Conservation (phyloP, 768 basidiomycete genomes). For the Russula virescens region DNA sequence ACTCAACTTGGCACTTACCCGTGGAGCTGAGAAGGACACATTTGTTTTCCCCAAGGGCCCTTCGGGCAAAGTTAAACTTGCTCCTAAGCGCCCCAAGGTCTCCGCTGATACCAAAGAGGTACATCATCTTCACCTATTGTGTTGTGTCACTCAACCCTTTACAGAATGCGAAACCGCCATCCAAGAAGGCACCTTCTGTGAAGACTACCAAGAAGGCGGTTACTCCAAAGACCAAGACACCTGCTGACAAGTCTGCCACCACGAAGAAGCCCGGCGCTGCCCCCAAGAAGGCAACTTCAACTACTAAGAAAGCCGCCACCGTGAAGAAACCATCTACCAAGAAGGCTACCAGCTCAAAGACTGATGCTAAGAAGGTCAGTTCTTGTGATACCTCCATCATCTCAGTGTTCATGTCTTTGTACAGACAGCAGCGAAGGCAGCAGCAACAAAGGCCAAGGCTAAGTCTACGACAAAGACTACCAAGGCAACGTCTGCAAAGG, state of each 20-base stretch:
- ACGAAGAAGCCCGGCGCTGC: slow-evolving; percentile 29
- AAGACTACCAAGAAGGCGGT: slow-evolving; percentile 32
- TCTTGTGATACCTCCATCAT: neutral
- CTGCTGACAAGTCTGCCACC: slow-evolving; percentile 32
- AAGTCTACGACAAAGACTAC: slow-evolving; percentile 14
- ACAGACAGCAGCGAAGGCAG: slow-evolving; percentile 21
- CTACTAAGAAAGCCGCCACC: slow-evolving; percentile 32
- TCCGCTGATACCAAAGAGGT: slow-evolving; percentile 55
- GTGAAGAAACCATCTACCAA: slow-evolving; percentile 32
- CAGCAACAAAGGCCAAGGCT: slow-evolving; percentile 16
- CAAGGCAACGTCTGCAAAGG: slow-evolving; percentile 14
- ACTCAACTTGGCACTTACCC: slow-evolving; percentile 50
- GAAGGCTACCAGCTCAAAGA: slow-evolving; percentile 29
- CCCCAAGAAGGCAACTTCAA: slow-evolving; percentile 34
- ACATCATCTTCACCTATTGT: slow-evolving; percentile 1
- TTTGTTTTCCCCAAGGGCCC: slow-evolving; percentile 60
- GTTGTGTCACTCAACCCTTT: slow-evolving; percentile 20
- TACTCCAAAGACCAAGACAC: slow-evolving; percentile 29
- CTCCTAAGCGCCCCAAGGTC: slow-evolving; percentile 45
- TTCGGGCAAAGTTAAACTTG: slow-evolving; percentile 71
- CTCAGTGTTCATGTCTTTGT: neutral
- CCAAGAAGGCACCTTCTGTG: slow-evolving; percentile 25
- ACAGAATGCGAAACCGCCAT: slow-evolving; percentile 35
- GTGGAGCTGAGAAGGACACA: slow-evolving; percentile 44
- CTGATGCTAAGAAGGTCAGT: slow-evolving; percentile 33